These are phyloP conservation scores for Dichomitus squalens DNA, from an alignment of 1,284 basidiomycete genomes.

Conservation along the genomic window DNA sequence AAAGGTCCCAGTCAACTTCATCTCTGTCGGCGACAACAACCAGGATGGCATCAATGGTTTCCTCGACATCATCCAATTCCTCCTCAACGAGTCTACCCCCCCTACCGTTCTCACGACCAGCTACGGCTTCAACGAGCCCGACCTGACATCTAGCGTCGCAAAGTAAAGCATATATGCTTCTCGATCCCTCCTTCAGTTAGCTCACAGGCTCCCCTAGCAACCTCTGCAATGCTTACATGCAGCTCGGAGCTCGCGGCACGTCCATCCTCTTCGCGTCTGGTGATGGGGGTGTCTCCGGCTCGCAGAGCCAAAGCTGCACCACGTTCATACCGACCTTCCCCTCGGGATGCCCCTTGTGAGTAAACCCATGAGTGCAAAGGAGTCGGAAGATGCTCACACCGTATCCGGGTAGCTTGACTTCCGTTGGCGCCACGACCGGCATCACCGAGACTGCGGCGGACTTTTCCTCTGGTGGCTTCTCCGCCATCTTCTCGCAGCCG, in stretches of 20 bases:
- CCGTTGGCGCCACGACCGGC: conserved; percentile 58
- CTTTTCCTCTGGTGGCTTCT: conserved; percentile 52
- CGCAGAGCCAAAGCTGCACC: conserved; percentile 48
- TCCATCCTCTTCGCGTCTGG: conserved; percentile 70
- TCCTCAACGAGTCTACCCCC: conserved; percentile 49
- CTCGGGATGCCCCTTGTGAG: conserved; percentile 57
- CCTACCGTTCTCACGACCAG: conserved; percentile 61
- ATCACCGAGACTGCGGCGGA: conserved; percentile 51
- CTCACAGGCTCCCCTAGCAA: conserved; percentile 12
- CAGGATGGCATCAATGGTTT: conserved; percentile 16
- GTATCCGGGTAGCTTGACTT: conserved; percentile 56
- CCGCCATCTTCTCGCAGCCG: conserved; percentile 45
- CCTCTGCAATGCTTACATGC: conserved; percentile 61
- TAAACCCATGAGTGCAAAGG: conserved; percentile 10
- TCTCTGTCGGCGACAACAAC: conserved; percentile 22
- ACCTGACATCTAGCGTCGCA: conserved; percentile 40
- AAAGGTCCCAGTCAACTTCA: conserved; percentile 34
- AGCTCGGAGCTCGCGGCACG: conserved; percentile 62
- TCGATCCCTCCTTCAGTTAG: conserved; percentile 29
- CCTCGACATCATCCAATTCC: conserved; percentile 19
- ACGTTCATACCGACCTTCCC: conserved; percentile 75
- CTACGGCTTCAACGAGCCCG: conserved; percentile 37
- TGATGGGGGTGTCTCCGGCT: conserved; percentile 68
- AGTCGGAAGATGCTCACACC: background rate
- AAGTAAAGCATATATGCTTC: conserved; percentile 41